phyloP scores from a whole-genome alignment of 1,284 basidiomycete genomes.

The Dichomitus squalens region DNA sequence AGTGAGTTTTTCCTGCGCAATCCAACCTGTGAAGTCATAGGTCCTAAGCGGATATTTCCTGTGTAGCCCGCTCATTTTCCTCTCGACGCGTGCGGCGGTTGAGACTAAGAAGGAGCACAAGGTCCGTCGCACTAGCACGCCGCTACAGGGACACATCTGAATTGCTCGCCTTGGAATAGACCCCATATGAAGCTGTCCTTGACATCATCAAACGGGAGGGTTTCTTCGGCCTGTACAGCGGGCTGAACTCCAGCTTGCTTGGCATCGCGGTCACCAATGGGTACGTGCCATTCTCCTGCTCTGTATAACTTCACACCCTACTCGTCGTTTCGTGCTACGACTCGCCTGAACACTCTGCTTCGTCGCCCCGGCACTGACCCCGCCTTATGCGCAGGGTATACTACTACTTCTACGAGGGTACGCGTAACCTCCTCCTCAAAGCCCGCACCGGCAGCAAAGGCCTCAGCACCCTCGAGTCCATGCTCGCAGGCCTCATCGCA shows the following conservation, averaged over 20 bases:
- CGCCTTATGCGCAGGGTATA: slow-evolving; percentile 59
- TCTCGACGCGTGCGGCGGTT: slow-evolving; percentile 93
- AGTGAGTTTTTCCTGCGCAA: slow-evolving; percentile 52
- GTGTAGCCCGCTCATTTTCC: slow-evolving; percentile 83
- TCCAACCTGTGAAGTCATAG: background rate
- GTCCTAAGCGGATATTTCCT: slow-evolving; percentile 9
- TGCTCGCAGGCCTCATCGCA: slow-evolving; percentile 83
- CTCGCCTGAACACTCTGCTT: background rate
- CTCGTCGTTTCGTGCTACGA: background rate
- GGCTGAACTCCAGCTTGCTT: slow-evolving; percentile 83
- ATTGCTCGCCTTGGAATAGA: slow-evolving; percentile 33
- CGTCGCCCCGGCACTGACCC: background rate
- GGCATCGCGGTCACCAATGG: slow-evolving; percentile 96
- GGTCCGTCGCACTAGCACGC: slow-evolving; percentile 36
- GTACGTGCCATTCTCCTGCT: slow-evolving; percentile 37
- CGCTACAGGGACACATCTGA: background rate
- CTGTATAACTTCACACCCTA: background rate
- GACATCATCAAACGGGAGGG: slow-evolving; percentile 89
- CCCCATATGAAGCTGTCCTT: slow-evolving; percentile 61
- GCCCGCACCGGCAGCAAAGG: slow-evolving; percentile 65
- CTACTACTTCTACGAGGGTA: slow-evolving; percentile 84
- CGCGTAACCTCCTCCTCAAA: slow-evolving; percentile 56
- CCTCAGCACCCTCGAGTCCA: slow-evolving; percentile 85
- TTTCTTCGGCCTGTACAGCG: slow-evolving; percentile 84
- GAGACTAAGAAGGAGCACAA: slow-evolving; percentile 81